Percentiles rank a stretch among this genome's conserved stretches.
These are phyloP conservation scores for Diaporthe sp. DNA, from an alignment of 2,329 filamentous ascomycete genomes.

Conservation along the genomic window DNA sequence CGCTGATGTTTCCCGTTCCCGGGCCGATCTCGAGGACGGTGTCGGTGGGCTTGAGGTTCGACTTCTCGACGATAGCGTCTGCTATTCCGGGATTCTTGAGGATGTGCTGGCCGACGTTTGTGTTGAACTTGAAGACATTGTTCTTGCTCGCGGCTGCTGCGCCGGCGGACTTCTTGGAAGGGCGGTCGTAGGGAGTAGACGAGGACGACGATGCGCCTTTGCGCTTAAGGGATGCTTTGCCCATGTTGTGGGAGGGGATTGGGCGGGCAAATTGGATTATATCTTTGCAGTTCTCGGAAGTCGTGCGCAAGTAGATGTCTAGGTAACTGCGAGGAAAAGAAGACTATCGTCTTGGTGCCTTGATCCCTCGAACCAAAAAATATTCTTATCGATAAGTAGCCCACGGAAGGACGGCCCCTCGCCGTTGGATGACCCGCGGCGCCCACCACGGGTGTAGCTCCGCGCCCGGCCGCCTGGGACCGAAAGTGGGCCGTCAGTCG, in stretches of 20 bases:
- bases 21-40: conserved; percentile 93
- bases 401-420: neutral
- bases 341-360: neutral
- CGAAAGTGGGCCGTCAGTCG: conserved; percentile 8
- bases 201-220: conserved; percentile 48
- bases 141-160: conserved; percentile 62
- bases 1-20: conserved; percentile 88
- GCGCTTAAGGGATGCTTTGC: conserved; percentile 55
- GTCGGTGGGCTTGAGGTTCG: conserved; percentile 89
- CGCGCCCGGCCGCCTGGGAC: conserved; percentile 21
- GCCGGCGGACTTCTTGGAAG: conserved; percentile 43
- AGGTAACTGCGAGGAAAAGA: neutral
- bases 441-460: neutral
- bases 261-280: neutral
- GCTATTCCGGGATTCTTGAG: conserved; percentile 92
- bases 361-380: conserved; percentile 1
- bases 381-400: conserved; percentile 33
- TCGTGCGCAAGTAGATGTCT: neutral
- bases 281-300: neutral
- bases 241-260: conserved; percentile 48
- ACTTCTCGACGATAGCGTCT: conserved; percentile 81
- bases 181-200: conserved; percentile 51
- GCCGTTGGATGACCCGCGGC: neutral
- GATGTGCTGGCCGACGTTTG: conserved; percentile 87
- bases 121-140: conserved; percentile 98